A percentile compares a stretch with the other conserved stretches of the same genome.
These are phyloP conservation scores for Epichloe glyceriae DNA, from an alignment of 2,329 filamentous ascomycete genomes.

Conservation along the genomic window DNA sequence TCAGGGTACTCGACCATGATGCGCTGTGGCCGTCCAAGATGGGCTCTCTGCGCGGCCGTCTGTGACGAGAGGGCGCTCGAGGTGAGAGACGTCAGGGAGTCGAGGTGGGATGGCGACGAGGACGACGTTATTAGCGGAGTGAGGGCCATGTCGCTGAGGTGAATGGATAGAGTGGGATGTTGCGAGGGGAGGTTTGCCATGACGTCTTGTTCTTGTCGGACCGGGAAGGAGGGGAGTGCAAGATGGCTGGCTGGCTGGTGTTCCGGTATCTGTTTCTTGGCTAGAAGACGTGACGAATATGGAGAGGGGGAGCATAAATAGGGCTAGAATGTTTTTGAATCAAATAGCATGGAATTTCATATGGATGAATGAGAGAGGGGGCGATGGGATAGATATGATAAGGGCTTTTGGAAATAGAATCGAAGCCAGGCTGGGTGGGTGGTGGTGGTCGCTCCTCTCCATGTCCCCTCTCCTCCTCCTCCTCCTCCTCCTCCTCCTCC, in stretches of 20 bases:
- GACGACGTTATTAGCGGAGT: constrained; percentile 45
- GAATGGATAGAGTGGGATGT: constrained; percentile 38
- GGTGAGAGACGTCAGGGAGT: constrained; percentile 39
- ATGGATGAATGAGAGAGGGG: background rate
- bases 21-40: constrained; percentile 39
- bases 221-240: background rate
- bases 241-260: background rate
- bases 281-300: background rate
- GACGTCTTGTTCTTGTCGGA: constrained; percentile 7
- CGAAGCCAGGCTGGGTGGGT: background rate
- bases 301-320: no score
- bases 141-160: constrained; percentile 43
- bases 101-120: constrained; percentile 28
- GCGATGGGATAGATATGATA: background rate
- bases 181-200: constrained; percentile 31
- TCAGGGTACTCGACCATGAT: constrained; percentile 44
- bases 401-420: background rate
- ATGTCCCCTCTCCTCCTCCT: background rate
- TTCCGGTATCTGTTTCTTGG: no score
- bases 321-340: background rate
- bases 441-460: background rate
- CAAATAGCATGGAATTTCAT: background rate
- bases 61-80: constrained; percentile 39
- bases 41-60: constrained; percentile 38
- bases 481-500: background rate